phyloP scores from a whole-genome alignment of 768 basidiomycete species.

The Xerocomellus intermedius region DNA sequence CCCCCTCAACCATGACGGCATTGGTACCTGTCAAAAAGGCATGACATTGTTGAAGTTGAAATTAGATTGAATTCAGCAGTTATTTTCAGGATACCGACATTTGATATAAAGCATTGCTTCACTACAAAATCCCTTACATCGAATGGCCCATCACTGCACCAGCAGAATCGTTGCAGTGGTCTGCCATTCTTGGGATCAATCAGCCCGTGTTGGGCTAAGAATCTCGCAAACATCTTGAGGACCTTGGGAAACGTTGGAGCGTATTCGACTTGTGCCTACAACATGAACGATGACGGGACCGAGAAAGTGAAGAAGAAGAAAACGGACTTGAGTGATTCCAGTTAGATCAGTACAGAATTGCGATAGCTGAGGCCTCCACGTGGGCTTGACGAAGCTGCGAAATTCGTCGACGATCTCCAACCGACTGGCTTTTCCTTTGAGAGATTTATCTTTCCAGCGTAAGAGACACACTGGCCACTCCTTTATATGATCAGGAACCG shows the following conservation, averaged over 20 bases:
- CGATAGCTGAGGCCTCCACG: slow-evolving; percentile 79
- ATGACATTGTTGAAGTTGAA: slow-evolving; percentile 11
- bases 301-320: slow-evolving; percentile 6
- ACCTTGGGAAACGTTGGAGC: slow-evolving; percentile 77
- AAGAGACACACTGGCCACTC: slow-evolving; percentile 93
- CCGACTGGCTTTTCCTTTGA: slow-evolving; percentile 48
- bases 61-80: not conserved
- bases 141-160: slow-evolving; percentile 84
- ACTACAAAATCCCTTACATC: slow-evolving; percentile 83
- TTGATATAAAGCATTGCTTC: slow-evolving; percentile 88
- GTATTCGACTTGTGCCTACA: slow-evolving; percentile 75
- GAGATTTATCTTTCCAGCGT: slow-evolving; percentile 68
- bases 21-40: slow-evolving; percentile 44
- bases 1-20: slow-evolving; percentile 73
- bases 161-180: slow-evolving; percentile 64
- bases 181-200: slow-evolving; percentile 58
- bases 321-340: slow-evolving; percentile 85
- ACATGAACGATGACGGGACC: slow-evolving; percentile 5
- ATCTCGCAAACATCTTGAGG: slow-evolving; percentile 57
- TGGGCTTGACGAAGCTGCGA: slow-evolving; percentile 83
- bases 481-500: slow-evolving; percentile 39
- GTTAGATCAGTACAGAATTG: slow-evolving; percentile 86
- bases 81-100: slow-evolving; percentile 41
- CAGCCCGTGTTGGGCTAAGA: slow-evolving; percentile 70
- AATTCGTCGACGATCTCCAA: slow-evolving; percentile 80